A percentile compares a stretch with the other conserved stretches of the same genome.
phyloP scores from a whole-genome alignment of 192 early-diverging fungal genomes.

The Tieghemiomyces parasiticus region DNA sequence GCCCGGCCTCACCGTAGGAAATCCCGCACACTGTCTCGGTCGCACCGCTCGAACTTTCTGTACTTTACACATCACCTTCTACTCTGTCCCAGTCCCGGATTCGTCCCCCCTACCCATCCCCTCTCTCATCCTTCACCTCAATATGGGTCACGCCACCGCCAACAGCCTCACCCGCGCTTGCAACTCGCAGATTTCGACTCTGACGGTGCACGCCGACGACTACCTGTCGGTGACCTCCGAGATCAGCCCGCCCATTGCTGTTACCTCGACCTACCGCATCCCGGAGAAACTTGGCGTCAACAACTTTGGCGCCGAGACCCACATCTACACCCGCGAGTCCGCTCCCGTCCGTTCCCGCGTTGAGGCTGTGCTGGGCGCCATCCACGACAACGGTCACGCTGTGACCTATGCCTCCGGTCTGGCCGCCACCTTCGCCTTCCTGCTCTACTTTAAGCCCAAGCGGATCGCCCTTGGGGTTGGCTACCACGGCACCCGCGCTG shows the following conservation, averaged over 20 bases:
- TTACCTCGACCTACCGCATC: slow-evolving; percentile 36
- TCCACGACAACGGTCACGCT: slow-evolving; percentile 37
- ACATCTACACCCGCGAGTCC: slow-evolving; percentile 35
- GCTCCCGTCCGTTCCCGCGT: slow-evolving; percentile 26
- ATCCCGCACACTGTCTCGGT: too few species aligned
- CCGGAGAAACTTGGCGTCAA: slow-evolving; percentile 14
- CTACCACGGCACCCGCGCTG: slow-evolving; percentile 20
- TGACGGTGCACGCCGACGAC: slow-evolving; percentile 34
- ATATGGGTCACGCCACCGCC: too few species aligned
- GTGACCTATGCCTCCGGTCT: slow-evolving; percentile 44
- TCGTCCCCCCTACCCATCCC: too few species aligned
- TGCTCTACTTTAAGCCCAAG: slow-evolving; percentile 32
- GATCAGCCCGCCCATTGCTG: slow-evolving; percentile 32
- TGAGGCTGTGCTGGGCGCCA: slow-evolving; percentile 35
- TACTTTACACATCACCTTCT: too few species aligned
- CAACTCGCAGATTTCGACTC: too few species aligned
- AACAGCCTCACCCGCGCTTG: too few species aligned
- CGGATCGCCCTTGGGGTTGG: slow-evolving; percentile 20
- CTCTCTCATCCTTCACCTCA: too few species aligned
- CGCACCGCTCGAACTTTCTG: too few species aligned
- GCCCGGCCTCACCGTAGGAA: too few species aligned
- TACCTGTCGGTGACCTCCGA: slow-evolving; percentile 27
- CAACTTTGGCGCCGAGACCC: slow-evolving; percentile 21
- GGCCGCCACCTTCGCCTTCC: slow-evolving; percentile 35
- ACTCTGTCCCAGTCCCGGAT: too few species aligned